Evolutionary conservation across 371 early-diverging fungal species (phyloP), one percentile per base, ranked within the genome.

Genomic region (Rhizopus arrhizus): DNA sequence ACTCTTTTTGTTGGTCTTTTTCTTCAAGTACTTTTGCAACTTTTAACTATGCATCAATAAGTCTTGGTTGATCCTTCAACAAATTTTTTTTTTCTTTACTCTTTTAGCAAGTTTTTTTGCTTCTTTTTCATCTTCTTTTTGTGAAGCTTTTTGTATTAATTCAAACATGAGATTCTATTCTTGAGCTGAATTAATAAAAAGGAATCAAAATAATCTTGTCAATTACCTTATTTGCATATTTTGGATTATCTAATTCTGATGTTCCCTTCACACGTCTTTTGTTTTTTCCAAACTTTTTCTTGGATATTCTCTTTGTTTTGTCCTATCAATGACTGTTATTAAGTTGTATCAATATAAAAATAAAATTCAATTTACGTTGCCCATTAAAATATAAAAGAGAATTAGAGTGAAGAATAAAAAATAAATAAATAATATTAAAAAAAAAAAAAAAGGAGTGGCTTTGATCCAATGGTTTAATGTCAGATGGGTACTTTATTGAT

Each of bases 211-310:
- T 22, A 7, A 33, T 57, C 22, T 41, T 45, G 13, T 16, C 22
- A 46, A 16, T 6, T 16, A 28, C 31, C 12, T 50, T 67, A 56
- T 51, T 56, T 22, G 64, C 63, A 53, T 43, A 68, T 52, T 68
- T 68, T n/a, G 68, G 68, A 56, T 68, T 68, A 32, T 68, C 68
- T 4, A 63, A 29, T 49, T 68, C 68, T 3, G 60, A 59, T n/a
- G 60, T 43, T 45, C 64, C 63, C 46, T 68, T 68, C 4, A 42
- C 48, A 47, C 53, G 52, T 48, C 49, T 31, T 50, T 64, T 64
- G n/a, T 64, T 45, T 7, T 28, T 56, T 3, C 15, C 29, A 35
- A 51, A 48, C 32, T 58, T 45, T 31, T 43, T 46, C 33, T 52
- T 53, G 47, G 56, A 32, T 40, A 50, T 49, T 58, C 49, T 58